phyloP scores from a whole-genome alignment of 306 rosid species.

The Dryas alaskensis region DNA sequence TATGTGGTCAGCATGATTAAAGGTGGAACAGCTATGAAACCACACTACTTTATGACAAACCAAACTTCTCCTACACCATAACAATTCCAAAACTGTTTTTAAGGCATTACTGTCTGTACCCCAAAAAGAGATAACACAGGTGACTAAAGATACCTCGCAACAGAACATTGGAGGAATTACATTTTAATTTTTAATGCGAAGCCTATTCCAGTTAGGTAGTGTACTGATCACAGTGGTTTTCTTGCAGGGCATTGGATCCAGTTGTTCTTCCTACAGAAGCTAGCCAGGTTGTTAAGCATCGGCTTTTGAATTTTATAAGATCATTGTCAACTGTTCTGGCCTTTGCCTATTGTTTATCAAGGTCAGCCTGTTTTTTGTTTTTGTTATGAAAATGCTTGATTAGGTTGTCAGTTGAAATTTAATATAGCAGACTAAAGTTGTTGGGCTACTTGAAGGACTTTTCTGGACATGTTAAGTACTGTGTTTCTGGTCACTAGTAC shows the following conservation, averaged over 20 bases:
- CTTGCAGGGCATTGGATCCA: slow-evolving; percentile 77
- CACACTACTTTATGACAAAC: neutral
- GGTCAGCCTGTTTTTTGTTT: slow-evolving; percentile 47
- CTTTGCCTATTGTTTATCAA: slow-evolving; percentile 85
- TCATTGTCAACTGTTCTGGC: slow-evolving; percentile 86
- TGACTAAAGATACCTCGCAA: neutral
- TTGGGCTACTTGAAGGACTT: neutral
- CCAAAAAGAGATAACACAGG: neutral
- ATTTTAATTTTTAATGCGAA: neutral
- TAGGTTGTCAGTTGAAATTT: neutral
- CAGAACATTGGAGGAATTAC: neutral
- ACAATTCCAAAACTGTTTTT: slow-evolving; percentile 1
- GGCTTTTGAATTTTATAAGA: slow-evolving; percentile 73
- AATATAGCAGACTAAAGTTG: neutral
- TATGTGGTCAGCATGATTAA: neutral
- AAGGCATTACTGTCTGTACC: neutral
- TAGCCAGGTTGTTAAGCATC: slow-evolving; percentile 74
- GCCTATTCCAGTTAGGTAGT: neutral
- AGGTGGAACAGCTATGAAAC: neutral
- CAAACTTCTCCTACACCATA: neutral
- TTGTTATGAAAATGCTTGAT: neutral
- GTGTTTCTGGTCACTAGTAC: neutral
- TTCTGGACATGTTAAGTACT: slow-evolving; percentile 8
- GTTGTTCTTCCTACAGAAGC: slow-evolving; percentile 66
- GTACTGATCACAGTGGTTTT: slow-evolving; percentile 19